Conservation (phyloP, 352 stramenopile genomes). For the Globisporangium echinulatum region DNA sequence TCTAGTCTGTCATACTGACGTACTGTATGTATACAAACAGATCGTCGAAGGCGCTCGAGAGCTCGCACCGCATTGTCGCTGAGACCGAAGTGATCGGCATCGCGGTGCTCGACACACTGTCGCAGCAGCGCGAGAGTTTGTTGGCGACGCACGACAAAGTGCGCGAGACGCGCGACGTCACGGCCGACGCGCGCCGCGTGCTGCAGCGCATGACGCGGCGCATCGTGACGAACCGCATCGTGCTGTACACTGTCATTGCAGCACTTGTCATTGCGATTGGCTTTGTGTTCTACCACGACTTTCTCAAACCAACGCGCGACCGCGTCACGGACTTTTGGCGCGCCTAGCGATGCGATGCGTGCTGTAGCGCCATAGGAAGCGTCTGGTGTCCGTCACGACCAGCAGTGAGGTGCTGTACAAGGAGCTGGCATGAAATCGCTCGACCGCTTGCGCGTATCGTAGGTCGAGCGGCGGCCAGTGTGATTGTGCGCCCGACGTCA, state of each 20-base stretch:
- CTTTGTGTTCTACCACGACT: conserved; percentile 74
- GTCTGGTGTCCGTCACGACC: too few relatives aligned
- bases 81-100: conserved; percentile 71
- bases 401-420: too few relatives aligned
- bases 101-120: conserved; percentile 59
- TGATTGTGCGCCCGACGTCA: too few relatives aligned
- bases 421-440: too few relatives aligned
- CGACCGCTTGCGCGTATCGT: too few relatives aligned
- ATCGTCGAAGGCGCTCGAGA: conserved; percentile 53
- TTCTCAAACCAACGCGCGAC: conserved; percentile 6
- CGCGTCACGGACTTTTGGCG: too few relatives aligned
- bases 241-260: conserved; percentile 73
- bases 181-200: conserved; percentile 54
- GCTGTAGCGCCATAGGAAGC: too few relatives aligned
- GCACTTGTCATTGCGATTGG: conserved; percentile 61
- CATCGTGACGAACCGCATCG: conserved; percentile 72
- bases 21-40: conserved; percentile 13
- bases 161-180: conserved; percentile 64
- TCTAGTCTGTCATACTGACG: background rate
- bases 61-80: conserved; percentile 55
- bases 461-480: too few relatives aligned
- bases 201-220: conserved; percentile 72
- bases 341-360: too few relatives aligned
- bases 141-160: conserved; percentile 69
- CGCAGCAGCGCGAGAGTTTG: conserved; percentile 63